Conservation (phyloP, 768 basidiomycete genomes). For the Cyathus striatus region DNA sequence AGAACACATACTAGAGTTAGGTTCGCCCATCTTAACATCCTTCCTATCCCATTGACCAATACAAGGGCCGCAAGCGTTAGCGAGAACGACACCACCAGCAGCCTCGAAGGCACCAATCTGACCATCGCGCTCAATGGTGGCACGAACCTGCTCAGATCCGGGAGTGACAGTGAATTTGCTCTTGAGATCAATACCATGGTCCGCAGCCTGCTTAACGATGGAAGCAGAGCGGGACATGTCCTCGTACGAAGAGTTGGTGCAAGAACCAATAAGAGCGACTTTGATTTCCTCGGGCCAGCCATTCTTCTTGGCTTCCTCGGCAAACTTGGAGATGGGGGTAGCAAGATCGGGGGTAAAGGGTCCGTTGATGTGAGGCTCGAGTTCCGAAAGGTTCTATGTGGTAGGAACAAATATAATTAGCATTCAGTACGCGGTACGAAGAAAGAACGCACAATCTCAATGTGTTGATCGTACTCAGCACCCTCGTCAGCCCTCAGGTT, state of each 20-base stretch:
- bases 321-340: slow-evolving; percentile 96
- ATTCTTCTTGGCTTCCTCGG: slow-evolving; percentile 87
- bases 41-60: slow-evolving; percentile 99
- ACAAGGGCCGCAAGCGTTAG: slow-evolving; percentile 98
- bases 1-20: slow-evolving; percentile 80
- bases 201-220: slow-evolving; percentile 84
- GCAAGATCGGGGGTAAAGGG: slow-evolving; percentile 99
- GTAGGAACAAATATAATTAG: not conserved
- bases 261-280: slow-evolving; percentile 97
- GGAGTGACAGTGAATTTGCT: slow-evolving; percentile 98
- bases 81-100: slow-evolving; percentile 89
- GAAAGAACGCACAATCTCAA: slow-evolving; percentile 71
- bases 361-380: slow-evolving; percentile 99
- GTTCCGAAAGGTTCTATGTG: slow-evolving; percentile 82
- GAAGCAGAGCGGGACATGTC: slow-evolving; percentile 98
- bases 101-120: slow-evolving; percentile 83
- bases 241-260: slow-evolving; percentile 99
- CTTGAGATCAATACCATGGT: slow-evolving; percentile 84
- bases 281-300: slow-evolving; percentile 95
- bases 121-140: slow-evolving; percentile 96
- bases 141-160: slow-evolving; percentile 96
- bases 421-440: not conserved
- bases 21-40: slow-evolving; percentile 95
- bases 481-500: slow-evolving; percentile 86
- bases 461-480: slow-evolving; percentile 90